Percentiles rank a stretch among this genome's conserved stretches.
These are phyloP conservation scores for Blepharisma stoltei DNA, from an alignment of 73 alveolate genomes.

Conservation along the genomic window DNA sequence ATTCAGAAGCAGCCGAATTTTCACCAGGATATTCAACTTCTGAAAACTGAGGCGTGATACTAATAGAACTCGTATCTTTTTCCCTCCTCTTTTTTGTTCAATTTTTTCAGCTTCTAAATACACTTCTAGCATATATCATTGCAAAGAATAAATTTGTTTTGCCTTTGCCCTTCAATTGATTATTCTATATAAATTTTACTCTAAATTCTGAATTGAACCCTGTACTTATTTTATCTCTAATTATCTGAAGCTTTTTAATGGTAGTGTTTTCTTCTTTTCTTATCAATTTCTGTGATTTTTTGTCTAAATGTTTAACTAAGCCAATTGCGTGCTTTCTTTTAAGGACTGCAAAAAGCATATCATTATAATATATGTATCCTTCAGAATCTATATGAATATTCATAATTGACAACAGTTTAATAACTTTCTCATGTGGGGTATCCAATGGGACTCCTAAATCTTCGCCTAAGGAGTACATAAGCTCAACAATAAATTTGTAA, in stretches of 20 bases:
- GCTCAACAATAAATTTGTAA: constrained; percentile 3
- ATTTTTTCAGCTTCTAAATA: constrained; percentile 13
- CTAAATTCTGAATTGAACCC: not conserved
- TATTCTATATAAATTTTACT: not conserved
- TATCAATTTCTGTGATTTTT: not conserved
- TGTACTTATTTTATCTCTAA: not conserved
- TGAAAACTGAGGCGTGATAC: constrained; percentile 26
- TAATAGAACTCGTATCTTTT: not conserved
- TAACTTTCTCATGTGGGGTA: not conserved
- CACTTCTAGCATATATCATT: not conserved
- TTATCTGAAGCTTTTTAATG: not conserved
- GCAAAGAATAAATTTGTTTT: constrained; percentile 12
- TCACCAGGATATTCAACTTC: constrained; percentile 25
- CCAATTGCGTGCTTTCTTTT: constrained; percentile 24
- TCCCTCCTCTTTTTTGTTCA: not conserved
- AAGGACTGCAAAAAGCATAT: constrained; percentile 40
- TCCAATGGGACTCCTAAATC: not conserved
- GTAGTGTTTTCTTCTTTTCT: constrained; percentile 1
- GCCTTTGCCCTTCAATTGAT: not conserved
- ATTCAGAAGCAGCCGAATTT: not conserved
- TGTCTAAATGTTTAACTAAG: constrained; percentile 17
- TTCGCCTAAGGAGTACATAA: constrained; percentile 29
- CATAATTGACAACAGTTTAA: constrained; percentile 2
- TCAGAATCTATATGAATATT: constrained; percentile 26
- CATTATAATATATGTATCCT: constrained; percentile 37